These are phyloP conservation scores for Tylopilus plumbeoviolaceoides DNA, from an alignment of 768 basidiomycete species.

Conservation along the genomic window DNA sequence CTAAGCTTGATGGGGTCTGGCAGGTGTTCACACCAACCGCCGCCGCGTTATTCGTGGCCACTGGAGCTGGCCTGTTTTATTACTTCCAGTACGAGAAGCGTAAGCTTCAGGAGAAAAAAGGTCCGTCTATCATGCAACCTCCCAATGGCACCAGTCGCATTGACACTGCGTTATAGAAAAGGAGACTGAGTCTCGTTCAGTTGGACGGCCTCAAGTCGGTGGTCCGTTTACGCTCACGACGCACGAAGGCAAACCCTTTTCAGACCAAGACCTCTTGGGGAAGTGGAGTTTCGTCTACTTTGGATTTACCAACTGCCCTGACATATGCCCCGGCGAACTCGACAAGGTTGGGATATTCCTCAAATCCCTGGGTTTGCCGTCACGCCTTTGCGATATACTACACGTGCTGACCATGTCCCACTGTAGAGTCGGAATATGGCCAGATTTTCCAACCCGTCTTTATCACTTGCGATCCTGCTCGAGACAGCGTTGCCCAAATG, in stretches of 20 bases:
- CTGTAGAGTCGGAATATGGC: conserved; percentile 63
- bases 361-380: conserved; percentile 58
- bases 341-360: conserved; percentile 89
- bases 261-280: conserved; percentile 79
- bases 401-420: conserved; percentile 8
- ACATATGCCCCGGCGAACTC: conserved; percentile 96
- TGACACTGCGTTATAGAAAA: conserved; percentile 46
- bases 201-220: conserved; percentile 85
- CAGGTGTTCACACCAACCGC: conserved; percentile 92
- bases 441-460: conserved; percentile 84
- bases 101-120: conserved; percentile 68
- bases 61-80: conserved; percentile 76
- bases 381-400: background rate
- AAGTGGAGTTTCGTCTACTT: conserved; percentile 94
- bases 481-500: conserved; percentile 67
- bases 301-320: conserved; percentile 99
- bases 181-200: conserved; percentile 65
- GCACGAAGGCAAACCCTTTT: conserved; percentile 65
- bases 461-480: conserved; percentile 94
- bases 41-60: conserved; percentile 77
- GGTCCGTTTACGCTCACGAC: conserved; percentile 81
- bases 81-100: conserved; percentile 91
- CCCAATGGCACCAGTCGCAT: background rate
- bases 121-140: conserved; percentile 40
- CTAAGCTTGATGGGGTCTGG: background rate